Conservation (phyloP, 306 rosid genomes). For the Trichosanthes cucumerina region DNA sequence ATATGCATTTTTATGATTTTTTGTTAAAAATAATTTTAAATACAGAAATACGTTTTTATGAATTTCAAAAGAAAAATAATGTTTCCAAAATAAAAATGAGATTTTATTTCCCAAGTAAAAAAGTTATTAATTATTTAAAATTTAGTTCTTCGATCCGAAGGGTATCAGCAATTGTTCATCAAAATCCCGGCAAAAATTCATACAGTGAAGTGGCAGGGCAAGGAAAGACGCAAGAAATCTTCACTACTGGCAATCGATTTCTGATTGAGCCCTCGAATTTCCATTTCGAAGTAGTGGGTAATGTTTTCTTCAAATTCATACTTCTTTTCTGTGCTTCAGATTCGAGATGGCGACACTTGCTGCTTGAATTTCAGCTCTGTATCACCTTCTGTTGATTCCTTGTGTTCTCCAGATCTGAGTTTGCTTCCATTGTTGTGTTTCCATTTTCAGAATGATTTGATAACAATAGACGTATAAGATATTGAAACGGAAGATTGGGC, state of each 20-base stretch:
- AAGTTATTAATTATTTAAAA: no score
- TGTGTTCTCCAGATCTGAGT: background rate
- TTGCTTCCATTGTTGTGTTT: background rate
- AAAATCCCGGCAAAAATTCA: background rate
- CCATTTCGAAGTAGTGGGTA: background rate
- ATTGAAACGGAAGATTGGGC: background rate
- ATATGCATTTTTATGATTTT: no score
- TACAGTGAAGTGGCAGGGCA: background rate
- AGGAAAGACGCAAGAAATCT: background rate
- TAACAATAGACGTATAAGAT: background rate
- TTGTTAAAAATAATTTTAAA: no score
- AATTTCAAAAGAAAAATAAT: no score
- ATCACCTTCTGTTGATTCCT: background rate
- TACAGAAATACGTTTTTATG: no score
- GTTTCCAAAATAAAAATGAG: no score
- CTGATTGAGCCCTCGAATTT: background rate
- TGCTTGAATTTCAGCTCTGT: background rate
- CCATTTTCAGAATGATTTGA: background rate
- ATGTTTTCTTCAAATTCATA: background rate
- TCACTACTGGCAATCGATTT: background rate
- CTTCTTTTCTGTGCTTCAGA: background rate
- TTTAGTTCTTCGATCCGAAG: background rate
- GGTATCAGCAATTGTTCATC: background rate
- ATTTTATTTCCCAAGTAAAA: no score
- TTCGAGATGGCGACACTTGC: background rate